phyloP scores from a whole-genome alignment of 805 yeast species.

The Saccharomycopsis babjevae region DNA sequence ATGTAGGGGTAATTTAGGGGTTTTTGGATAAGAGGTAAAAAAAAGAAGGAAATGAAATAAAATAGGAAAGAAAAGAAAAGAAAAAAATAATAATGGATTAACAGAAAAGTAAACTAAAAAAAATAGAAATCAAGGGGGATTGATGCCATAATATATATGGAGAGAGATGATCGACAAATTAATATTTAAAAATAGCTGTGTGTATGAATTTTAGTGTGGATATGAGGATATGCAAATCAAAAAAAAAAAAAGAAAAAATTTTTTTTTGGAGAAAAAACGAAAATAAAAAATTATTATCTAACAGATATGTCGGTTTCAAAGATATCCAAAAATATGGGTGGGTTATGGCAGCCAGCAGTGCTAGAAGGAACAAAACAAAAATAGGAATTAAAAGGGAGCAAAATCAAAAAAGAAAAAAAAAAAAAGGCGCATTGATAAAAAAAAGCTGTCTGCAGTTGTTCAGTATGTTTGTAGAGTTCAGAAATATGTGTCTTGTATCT shows the following conservation, averaged over 20 bases:
- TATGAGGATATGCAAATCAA: not conserved
- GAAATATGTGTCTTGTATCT: no score
- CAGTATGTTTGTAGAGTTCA: no score
- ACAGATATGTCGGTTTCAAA: not conserved
- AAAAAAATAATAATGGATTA: not conserved
- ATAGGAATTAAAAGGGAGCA: not conserved
- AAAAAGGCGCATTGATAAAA: no score
- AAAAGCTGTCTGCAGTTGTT: no score
- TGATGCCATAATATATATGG: not conserved
- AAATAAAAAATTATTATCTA: not conserved
- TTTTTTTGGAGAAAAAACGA: not conserved
- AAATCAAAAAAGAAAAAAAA: not conserved
- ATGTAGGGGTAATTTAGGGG: not conserved
- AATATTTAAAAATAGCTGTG: not conserved
- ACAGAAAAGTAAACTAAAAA: not conserved
- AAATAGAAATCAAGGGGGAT: not conserved
- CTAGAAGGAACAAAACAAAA: not conserved
- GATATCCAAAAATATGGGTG: conserved; percentile 1
- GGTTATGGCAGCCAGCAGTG: not conserved
- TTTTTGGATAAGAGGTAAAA: not conserved
- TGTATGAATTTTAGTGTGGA: not conserved
- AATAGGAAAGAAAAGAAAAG: not conserved
- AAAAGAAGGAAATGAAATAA: not conserved
- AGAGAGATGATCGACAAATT: not conserved
- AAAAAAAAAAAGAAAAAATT: not conserved